Conservation (phyloP, 371 early-diverging fungal species). For the Mucor racemosus region DNA sequence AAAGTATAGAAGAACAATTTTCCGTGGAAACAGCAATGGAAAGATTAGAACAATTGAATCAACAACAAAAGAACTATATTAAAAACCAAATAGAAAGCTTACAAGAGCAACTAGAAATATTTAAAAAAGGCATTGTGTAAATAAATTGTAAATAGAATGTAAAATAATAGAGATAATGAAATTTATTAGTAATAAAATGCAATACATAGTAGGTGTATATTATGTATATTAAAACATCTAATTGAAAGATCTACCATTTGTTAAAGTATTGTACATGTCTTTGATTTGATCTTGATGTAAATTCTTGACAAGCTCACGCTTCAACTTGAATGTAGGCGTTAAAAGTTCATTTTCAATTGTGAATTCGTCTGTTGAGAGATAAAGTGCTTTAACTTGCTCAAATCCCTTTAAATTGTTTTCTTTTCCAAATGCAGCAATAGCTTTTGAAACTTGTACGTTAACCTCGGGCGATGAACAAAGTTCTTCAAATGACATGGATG, state of each 20-base stretch:
- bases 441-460: constrained; percentile 56
- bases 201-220: not conserved
- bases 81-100: constrained; percentile 30
- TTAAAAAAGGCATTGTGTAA: constrained; percentile 12
- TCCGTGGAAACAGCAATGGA: constrained; percentile 18
- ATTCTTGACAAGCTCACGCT: constrained; percentile 71
- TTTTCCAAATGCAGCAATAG: constrained; percentile 62
- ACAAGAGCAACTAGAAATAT: constrained; percentile 25
- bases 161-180: not conserved
- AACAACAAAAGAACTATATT: constrained; percentile 19
- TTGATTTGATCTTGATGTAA: constrained; percentile 62
- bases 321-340: constrained; percentile 85
- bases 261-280: constrained; percentile 59
- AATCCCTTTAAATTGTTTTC: constrained; percentile 80
- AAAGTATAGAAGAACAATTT: constrained; percentile 15
- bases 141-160: not conserved
- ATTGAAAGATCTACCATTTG: constrained; percentile 41
- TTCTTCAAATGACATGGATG: constrained; percentile 41
- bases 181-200: not conserved
- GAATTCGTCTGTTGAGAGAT: constrained; percentile 74
- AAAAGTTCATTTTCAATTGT: constrained; percentile 81
- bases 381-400: constrained; percentile 77
- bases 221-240: constrained; percentile 5
- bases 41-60: constrained; percentile 18
- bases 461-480: constrained; percentile 61